Base-by-base conservation (phyloP, 2,329 filamentous ascomycete species). In the Incumbomyces delicatus region DNA sequence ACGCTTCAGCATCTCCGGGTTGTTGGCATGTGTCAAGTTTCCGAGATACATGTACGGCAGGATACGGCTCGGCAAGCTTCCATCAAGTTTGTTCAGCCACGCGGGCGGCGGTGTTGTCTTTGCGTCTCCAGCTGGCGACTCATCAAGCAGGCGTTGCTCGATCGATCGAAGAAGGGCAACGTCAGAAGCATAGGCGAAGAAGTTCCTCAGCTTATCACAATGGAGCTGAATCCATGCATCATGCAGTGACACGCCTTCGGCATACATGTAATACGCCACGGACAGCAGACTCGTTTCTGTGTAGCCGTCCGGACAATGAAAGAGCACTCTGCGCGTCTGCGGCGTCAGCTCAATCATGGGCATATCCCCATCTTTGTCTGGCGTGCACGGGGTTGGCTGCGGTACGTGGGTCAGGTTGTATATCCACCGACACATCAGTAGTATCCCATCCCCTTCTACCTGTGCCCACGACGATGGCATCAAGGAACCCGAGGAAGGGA, bases 11-110 rank as follows among this genome's bases (percentile, higher is more conserved):
- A 98, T 69, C 46, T 86, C 84, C 0, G 89, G 87, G 57, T 96
- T 96, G 61, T 96, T 96, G 6, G 92, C 92, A 61, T 98, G 92
- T 0, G 79, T 80, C 13, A 96, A 73, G 58, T 96, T 96, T 1
- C 92, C 92, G 11, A 98, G 76, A 61, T 98, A 98, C 81, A 98
- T 88, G 61, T 96, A 95, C 45, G 89, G 83, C 35, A 95, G 69
- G 33, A 98, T 78, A 12, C 90, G 79, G 60, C 87, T 95, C 1
- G 92, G 92, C 17, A 96, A 75, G 18, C 87, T 95, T 3, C 92
- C 92, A 61, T 96, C 90, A 54, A 95, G 78, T 46, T 79, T 79
- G 22, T 78, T 72, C 47, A 95, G 77, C 92, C 92, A 98, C 31
- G 73, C 70, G 1, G 90, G 90, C 57, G 87, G 57, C 2, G 46